Evolutionary conservation across 495 filamentous ascomycete genomes (phyloP).

Genomic region (Darksidea phi): DNA sequence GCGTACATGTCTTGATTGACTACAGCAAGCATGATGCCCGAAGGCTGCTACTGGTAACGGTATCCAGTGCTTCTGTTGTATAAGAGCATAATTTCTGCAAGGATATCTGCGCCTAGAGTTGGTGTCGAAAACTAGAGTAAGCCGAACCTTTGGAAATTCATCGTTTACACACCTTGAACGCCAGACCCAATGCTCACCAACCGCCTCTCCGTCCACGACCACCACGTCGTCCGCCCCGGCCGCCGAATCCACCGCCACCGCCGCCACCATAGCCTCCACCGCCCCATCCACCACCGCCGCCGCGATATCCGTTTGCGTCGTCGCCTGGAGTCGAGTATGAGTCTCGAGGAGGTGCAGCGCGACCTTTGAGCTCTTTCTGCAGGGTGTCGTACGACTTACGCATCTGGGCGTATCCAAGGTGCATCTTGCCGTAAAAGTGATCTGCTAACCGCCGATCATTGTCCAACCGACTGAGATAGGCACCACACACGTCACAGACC

Average conservation of each 20-base stretch:
- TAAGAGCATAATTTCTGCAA: background rate
- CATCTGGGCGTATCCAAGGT: constrained; percentile 97
- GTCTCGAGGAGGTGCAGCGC: constrained; percentile 59
- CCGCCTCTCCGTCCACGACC: constrained; percentile 16
- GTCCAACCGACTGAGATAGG: constrained; percentile 85
- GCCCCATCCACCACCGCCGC: constrained; percentile 12
- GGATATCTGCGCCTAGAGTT: constrained; percentile 2
- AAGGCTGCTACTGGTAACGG: background rate
- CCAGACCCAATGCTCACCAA: constrained; percentile 15
- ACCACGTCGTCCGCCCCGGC: constrained; percentile 20
- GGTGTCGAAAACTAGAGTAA: constrained; percentile 5
- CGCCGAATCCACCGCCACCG: constrained; percentile 9
- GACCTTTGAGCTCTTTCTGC: constrained; percentile 76
- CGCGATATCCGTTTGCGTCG: constrained; percentile 7
- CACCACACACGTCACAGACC: constrained; percentile 97
- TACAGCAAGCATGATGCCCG: constrained; percentile 1
- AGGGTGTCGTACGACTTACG: constrained; percentile 84
- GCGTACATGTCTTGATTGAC: constrained; percentile 11
- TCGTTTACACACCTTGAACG: constrained; percentile 21
- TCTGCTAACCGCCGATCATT: constrained; percentile 93
- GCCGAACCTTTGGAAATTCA: constrained; percentile 6
- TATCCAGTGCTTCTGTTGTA: background rate
- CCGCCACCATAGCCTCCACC: constrained; percentile 10
- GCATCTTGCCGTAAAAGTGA: constrained; percentile 99
- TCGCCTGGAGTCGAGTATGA: background rate